Conservation (phyloP, 495 filamentous ascomycete genomes). For the Bryoglossum gracile region DNA sequence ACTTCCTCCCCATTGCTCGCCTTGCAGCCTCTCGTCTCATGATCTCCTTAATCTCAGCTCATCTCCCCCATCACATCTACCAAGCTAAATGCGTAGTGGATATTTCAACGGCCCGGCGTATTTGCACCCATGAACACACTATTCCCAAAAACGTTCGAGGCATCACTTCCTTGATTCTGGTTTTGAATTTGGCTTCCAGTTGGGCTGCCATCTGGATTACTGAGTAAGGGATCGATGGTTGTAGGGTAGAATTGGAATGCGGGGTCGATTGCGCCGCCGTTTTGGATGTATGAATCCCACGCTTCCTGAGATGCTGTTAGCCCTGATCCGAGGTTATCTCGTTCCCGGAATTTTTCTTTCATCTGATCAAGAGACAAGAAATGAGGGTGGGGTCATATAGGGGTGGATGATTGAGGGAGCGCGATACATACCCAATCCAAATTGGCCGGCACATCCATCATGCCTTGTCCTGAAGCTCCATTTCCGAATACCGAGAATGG, state of each 20-base stretch:
- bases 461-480: slow-evolving; percentile 15
- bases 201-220: slow-evolving; percentile 6
- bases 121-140: slow-evolving; percentile 27
- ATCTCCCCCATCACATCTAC: too few species aligned
- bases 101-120: slow-evolving; percentile 24
- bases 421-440: slow-evolving; percentile 25
- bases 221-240: slow-evolving; percentile 10
- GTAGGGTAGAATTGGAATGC: slow-evolving; percentile 22
- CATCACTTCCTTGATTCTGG: too few species aligned
- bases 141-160: slow-evolving; percentile 12
- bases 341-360: too few species aligned
- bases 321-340: too few species aligned
- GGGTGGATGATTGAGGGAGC: too few species aligned
- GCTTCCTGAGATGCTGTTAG: slow-evolving; percentile 21
- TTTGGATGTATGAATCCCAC: slow-evolving; percentile 28
- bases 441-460: slow-evolving; percentile 23
- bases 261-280: slow-evolving; percentile 17
- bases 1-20: too few species aligned
- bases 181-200: slow-evolving; percentile 2
- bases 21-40: too few species aligned
- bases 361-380: too few species aligned
- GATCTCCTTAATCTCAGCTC: too few species aligned
- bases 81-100: too few species aligned
- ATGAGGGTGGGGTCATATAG: too few species aligned
- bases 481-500: slow-evolving; percentile 24